Evolutionary conservation across 805 yeast species (phyloP), one percentile per base, ranked within the genome.

Genomic region (Candida caryicola): DNA sequence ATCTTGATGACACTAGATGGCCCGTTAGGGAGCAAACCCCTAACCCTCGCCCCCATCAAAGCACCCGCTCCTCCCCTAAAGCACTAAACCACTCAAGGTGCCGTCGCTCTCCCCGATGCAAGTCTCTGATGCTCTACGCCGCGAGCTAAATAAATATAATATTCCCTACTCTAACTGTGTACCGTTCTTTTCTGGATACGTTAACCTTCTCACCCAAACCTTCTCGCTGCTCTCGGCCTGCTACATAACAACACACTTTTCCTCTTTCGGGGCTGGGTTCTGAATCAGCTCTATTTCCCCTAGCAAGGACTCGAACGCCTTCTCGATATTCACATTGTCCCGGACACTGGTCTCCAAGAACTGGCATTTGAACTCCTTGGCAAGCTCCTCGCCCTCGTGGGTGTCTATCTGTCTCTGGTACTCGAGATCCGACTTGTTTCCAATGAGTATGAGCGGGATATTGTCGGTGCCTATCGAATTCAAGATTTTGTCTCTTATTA

Each of bases 401-500:
- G 43, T 69, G 10, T 77, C 64, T 12, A 82, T 85, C 44, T 91
- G 76, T 50, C 83, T 81, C 45, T 75, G 74, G 37, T 56, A 59
- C 44, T 76, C 74, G 35, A 85, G 66, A 58, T 85, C 95, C 34
- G 76, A 64, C 61, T 86, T 85, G 61, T 85, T 85, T 10, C 93
- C 95, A 32, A 41, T 48, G 36, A 75, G 59, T 9, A 74, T 69
- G 60, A 76, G 59, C 2, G 79, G 79, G 5, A 69, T 62, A 25
- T 62, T 59, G 34, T 73, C 76, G 33, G 64, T 60, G 4, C 79
- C 79, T 21, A 76, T 70, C 13, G 81, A 75, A 52, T 87, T 88
- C 43, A 87, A 66, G 37, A 89, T 81, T 69, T 88, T 88, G 57
- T 87, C 96, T 55, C 95, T 74, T 28, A 90, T 82, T 29, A 83